Conservation (phyloP, 306 rosid species). For the Cicer cuneatum region DNA sequence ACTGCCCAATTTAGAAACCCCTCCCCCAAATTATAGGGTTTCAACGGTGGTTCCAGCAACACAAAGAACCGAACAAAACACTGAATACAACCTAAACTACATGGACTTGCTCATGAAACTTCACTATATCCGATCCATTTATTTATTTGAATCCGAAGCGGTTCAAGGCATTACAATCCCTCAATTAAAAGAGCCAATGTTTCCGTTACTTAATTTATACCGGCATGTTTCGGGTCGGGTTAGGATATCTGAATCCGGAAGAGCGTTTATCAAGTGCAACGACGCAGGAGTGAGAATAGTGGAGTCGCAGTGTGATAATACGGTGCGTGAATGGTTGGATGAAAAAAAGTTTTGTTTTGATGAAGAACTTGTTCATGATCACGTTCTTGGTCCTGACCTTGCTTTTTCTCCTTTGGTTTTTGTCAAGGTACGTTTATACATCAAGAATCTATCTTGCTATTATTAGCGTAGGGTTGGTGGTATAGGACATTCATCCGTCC, state of each 20-base stretch:
- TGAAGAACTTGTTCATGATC: constrained; percentile 52
- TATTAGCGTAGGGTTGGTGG: too few species aligned
- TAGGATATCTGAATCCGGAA: constrained; percentile 49
- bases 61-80: constrained; percentile 42
- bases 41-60: constrained; percentile 83
- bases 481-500: too few species aligned
- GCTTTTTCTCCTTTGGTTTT: constrained; percentile 74
- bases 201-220: constrained; percentile 53
- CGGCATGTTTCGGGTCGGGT: constrained; percentile 65
- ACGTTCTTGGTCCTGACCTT: constrained; percentile 78
- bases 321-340: constrained; percentile 56
- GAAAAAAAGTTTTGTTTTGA: constrained; percentile 37
- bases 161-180: constrained; percentile 51
- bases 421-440: constrained; percentile 57
- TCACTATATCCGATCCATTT: constrained; percentile 70
- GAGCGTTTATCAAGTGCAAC: constrained; percentile 75
- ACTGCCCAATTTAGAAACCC: constrained; percentile 16
- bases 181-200: constrained; percentile 72
- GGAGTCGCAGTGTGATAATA: constrained; percentile 57
- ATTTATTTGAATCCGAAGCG: constrained; percentile 59
- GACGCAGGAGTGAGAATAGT: constrained; percentile 75
- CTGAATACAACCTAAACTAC: constrained; percentile 49
- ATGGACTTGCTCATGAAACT: constrained; percentile 74
- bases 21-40: constrained; percentile 36
- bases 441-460: too few species aligned